Evolutionary conservation across 169 alveolate species (phyloP), one percentile per base, ranked within the genome.

Genomic region (Plasmodium billcollinsi): DNA sequence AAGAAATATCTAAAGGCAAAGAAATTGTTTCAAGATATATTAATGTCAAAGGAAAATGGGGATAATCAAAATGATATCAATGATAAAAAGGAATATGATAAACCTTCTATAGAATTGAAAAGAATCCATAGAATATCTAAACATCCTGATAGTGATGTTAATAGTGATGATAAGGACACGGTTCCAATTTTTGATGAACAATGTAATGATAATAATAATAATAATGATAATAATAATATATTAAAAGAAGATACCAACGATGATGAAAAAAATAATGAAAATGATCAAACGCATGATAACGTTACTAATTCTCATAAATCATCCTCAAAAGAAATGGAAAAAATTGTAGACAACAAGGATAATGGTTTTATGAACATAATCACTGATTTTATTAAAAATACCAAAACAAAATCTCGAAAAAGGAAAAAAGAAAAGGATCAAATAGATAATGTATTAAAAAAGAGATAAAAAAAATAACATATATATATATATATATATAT

Each of bases 1-100:
- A 86, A 70, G 20, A 86, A 86, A 74, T 86, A 86, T 69, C 24
- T 49, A 33, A 86, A 86, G 59, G 92, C 88, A n/a, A 86, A 86
- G 43, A 74, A 86, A 39, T n/a, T 86, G 45, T 86, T 86, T 67
- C 61, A 86, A 52, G 74, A 70, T 12, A 59, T 86, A 18, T 39
- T 86, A 29, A 24, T 65, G 12, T 45, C 88, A 11, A 86, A 49
- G 47, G 91, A 83, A 50, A 52, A 58, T 49, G 43, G 14, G 3
- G 29, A 18, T 0, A n/a, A 8, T 6, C 73, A 18, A 39, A 6
- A 43, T 59, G 39, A 61, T 14, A 15, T 49, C 1, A 45, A 63
- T 24, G 61, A 47, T 66, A 21, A 18, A 39, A 43, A 29, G 33
- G 69, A 9, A 54, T 1, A 58, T 3, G 3, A 74, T 29, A 20